Conservation (phyloP, 164 flowering plant species). For the grape (Vitis vinifera) region ASM3070453v1 NC_081813.1:11078001-11078500, state of each 20-base stretch:
- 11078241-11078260: not conserved
- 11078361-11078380: not conserved
- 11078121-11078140: constrained; percentile 18
- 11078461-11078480: constrained; percentile 9
- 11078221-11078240: constrained; percentile 5
- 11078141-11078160: constrained; percentile 25
- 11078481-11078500: constrained; percentile 18
- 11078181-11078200: constrained; percentile 21
- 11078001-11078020: constrained; percentile 5
- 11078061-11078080: constrained; percentile 27
- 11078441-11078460: constrained; percentile 14
- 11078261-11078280: constrained; percentile 13
- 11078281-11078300: constrained; percentile 33
- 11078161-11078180: constrained; percentile 11
- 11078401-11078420: constrained; percentile 9
- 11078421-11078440: constrained; percentile 15
- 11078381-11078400: constrained; percentile 1
- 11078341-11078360: constrained; percentile 23
- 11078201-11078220: constrained; percentile 16
- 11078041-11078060: constrained; percentile 26
- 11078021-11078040: constrained; percentile 26
- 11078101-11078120: constrained; percentile 28
- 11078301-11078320: constrained; percentile 13
- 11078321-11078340: constrained; percentile 19
- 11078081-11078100: constrained; percentile 4